Conservation (phyloP, 179 eudicot genomes). For the Drosera spatulata region DNA sequence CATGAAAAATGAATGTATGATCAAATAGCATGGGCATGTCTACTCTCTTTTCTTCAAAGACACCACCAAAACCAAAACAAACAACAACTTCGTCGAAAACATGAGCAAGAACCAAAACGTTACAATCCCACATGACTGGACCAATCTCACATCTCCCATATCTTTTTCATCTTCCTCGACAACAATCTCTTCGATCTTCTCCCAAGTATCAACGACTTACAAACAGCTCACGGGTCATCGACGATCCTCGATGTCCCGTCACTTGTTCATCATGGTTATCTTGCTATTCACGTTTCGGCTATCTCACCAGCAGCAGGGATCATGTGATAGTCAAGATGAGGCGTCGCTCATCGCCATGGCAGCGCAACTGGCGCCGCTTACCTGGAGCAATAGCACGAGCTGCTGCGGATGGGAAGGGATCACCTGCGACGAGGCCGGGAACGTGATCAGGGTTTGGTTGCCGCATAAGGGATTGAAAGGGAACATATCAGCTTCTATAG, state of each 20-base stretch:
- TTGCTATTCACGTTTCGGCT: too few species aligned
- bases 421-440: conserved; percentile 32
- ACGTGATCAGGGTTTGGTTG: conserved; percentile 36
- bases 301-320: too few species aligned
- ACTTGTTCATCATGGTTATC: too few species aligned
- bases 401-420: conserved; percentile 88
- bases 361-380: conserved; percentile 18
- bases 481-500: conserved; percentile 28
- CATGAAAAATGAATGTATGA: too few species aligned
- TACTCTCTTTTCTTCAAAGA: too few species aligned
- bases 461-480: conserved; percentile 50
- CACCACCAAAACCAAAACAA: too few species aligned
- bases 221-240: conserved; percentile 1
- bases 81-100: too few species aligned
- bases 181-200: conserved; percentile 14
- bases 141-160: conserved; percentile 22
- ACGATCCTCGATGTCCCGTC: too few species aligned
- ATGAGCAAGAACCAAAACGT: too few species aligned
- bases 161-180: conserved; percentile 19
- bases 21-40: too few species aligned
- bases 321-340: conserved; percentile 39
- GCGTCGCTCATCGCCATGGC: conserved; percentile 38
- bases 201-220: conserved; percentile 1
- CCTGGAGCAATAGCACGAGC: conserved; percentile 41
- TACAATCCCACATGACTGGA: conserved; percentile 34